Percentiles rank a stretch among this genome's conserved stretches.
phyloP scores from a whole-genome alignment of 768 basidiomycete genomes.

The Cystofilobasidium capitatum region DNA sequence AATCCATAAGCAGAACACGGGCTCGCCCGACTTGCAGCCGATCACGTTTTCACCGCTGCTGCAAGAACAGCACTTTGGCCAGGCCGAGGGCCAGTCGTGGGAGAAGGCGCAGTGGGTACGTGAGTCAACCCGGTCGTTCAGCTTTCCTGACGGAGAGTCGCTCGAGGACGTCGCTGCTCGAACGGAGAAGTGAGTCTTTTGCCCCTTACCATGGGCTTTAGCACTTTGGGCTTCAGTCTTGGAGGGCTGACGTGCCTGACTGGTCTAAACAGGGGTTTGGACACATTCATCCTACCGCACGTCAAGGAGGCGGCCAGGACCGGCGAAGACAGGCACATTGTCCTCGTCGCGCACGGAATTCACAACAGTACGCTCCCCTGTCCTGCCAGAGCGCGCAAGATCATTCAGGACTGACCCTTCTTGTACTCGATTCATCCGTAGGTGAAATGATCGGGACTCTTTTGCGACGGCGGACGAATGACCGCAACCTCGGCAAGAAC shows the following conservation, averaged over 20 bases:
- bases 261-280: conserved; percentile 39
- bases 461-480: conserved; percentile 3
- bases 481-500: not conserved
- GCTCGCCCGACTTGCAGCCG: conserved; percentile 43
- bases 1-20: conserved; percentile 44
- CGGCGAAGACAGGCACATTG: conserved; percentile 48
- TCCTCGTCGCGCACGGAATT: conserved; percentile 65
- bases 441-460: conserved; percentile 12
- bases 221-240: not conserved
- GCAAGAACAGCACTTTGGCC: conserved; percentile 59
- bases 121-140: conserved; percentile 21
- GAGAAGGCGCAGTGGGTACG: conserved; percentile 25
- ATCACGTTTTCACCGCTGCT: conserved; percentile 49
- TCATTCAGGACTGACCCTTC: not conserved
- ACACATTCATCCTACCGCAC: conserved; percentile 51
- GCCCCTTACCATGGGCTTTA: not conserved
- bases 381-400: not conserved
- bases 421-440: not conserved
- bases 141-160: conserved; percentile 65
- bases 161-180: conserved; percentile 53
- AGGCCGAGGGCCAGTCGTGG: conserved; percentile 57
- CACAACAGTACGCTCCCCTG: conserved; percentile 50
- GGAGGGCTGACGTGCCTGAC: not conserved
- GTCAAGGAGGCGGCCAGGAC: conserved; percentile 44
- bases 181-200: conserved; percentile 40